These are phyloP conservation scores for Ganoderma sp. DNA, from an alignment of 1,284 basidiomycete genomes.

Conservation along the genomic window DNA sequence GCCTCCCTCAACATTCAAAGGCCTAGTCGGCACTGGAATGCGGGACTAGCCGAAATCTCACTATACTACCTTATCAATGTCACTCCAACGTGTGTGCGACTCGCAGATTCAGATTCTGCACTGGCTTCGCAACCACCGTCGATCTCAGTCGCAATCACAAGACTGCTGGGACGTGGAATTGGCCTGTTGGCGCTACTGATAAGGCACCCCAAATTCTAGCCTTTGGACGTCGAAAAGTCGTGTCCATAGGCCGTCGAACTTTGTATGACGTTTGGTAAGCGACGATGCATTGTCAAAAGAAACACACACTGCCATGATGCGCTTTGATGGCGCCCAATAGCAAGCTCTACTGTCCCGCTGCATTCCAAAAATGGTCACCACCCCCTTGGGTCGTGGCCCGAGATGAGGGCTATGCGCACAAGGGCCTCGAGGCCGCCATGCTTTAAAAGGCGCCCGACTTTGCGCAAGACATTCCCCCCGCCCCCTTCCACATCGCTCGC, in stretches of 20 bases:
- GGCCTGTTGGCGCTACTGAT: neutral
- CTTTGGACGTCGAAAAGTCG: neutral
- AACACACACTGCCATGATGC: neutral
- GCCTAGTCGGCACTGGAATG: neutral
- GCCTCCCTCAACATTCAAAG: neutral
- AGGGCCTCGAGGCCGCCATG: neutral
- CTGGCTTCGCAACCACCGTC: neutral
- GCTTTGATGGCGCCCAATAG: neutral
- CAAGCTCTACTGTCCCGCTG: neutral
- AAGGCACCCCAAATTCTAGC: neutral
- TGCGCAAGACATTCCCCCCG: neutral
- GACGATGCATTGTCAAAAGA: neutral
- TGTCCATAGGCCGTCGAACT: neutral
- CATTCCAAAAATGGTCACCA: neutral
- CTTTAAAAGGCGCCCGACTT: conserved; percentile 1
- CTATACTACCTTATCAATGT: neutral
- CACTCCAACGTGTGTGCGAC: neutral
- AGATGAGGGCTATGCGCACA: neutral
- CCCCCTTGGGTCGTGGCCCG: neutral
- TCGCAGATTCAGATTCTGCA: neutral
- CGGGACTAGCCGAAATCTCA: neutral
- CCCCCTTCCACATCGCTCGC: neutral
- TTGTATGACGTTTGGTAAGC: neutral
- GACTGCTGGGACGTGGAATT: neutral
- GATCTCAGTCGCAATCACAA: neutral